A percentile compares a stretch with the other conserved stretches of the same genome.
These are phyloP conservation scores for Colletotrichum gigasporum DNA, from an alignment of 2,329 filamentous ascomycete species.

Conservation along the genomic window DNA sequence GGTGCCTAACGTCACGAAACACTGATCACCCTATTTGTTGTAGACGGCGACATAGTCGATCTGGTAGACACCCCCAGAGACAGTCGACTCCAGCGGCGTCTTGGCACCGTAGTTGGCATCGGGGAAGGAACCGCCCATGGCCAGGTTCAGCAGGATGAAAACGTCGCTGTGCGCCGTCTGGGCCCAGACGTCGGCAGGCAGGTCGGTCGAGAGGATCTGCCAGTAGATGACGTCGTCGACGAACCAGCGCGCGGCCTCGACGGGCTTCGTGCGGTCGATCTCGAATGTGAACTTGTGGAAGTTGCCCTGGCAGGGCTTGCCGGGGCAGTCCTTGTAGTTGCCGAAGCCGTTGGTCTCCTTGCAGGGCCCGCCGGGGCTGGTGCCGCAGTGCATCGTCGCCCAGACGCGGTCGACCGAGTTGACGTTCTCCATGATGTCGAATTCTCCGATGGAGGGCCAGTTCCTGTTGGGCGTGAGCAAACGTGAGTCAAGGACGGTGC, in stretches of 20 bases:
- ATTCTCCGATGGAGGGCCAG: slow-evolving; percentile 53
- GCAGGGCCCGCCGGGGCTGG: slow-evolving; percentile 48
- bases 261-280: neutral
- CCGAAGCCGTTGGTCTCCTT: slow-evolving; percentile 49
- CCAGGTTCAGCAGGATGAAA: slow-evolving; percentile 49
- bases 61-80: slow-evolving; percentile 43
- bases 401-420: slow-evolving; percentile 46
- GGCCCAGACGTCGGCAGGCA: slow-evolving; percentile 35
- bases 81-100: slow-evolving; percentile 44
- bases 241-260: slow-evolving; percentile 45
- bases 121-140: slow-evolving; percentile 48
- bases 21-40: too few relatives aligned
- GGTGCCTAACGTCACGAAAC: too few relatives aligned
- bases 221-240: slow-evolving; percentile 38
- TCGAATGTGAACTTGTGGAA: neutral
- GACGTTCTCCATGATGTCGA: slow-evolving; percentile 54
- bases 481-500: too few relatives aligned
- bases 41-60: slow-evolving; percentile 50
- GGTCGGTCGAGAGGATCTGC: neutral
- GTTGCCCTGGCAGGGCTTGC: neutral
- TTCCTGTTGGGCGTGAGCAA: too few relatives aligned
- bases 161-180: slow-evolving; percentile 38
- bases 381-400: slow-evolving; percentile 53
- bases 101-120: slow-evolving; percentile 40
- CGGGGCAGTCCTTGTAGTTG: neutral